Evolutionary conservation across 2,329 filamentous ascomycete species (phyloP), one percentile per base, ranked within the genome.

Genomic region (Pseudofabraea citricarpa): DNA sequence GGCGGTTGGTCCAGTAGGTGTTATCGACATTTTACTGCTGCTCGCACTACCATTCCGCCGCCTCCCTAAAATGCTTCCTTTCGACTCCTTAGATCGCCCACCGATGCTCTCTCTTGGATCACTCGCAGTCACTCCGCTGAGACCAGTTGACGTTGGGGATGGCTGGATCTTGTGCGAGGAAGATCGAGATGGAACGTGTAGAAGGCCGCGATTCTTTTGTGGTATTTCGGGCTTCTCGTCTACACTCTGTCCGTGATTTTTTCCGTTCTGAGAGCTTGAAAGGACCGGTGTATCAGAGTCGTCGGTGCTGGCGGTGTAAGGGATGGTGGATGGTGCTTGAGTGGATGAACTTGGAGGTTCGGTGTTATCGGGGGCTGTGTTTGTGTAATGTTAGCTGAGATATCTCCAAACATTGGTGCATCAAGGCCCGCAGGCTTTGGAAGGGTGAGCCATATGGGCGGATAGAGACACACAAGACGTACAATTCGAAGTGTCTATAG

Each of bases 1-100:
- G 44, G 64, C 65, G 45, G 62, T 57, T 49, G 61, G 61, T 48
- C 65, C 54, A 50, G 54, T 53, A 44, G 58, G 70, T 73, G 55
- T 69, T 69, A 57, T 71, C 72, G 50, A 75, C 77, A 59, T 74
- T 72, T 65, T 79, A 49, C 59, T 81, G 67, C 81, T 87, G 54
- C 78, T 79, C 49, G 78, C 74, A 65, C 82, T 87, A 55, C 79
- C 79, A 66, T 85, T 85, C 57, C 79, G 73, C 56, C 77, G 74
- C 52, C 75, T 71, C 49, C 74, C 80, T 43, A 79, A 66, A 56
- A 83, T 79, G 65, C 81, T 86, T 53, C 73, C 69, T 66, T 75
- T 81, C 48, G 79, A 83, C 54, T 78, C 79, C 64, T 79, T 84
- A 38, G 83, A 86, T 53, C 74, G 73, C 46, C 75, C 74, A 53